A percentile compares a stretch with the other conserved stretches of the same genome.
These are phyloP conservation scores for Kazachstania bromeliacearum DNA, from an alignment of 805 yeast species.

Conservation along the genomic window DNA sequence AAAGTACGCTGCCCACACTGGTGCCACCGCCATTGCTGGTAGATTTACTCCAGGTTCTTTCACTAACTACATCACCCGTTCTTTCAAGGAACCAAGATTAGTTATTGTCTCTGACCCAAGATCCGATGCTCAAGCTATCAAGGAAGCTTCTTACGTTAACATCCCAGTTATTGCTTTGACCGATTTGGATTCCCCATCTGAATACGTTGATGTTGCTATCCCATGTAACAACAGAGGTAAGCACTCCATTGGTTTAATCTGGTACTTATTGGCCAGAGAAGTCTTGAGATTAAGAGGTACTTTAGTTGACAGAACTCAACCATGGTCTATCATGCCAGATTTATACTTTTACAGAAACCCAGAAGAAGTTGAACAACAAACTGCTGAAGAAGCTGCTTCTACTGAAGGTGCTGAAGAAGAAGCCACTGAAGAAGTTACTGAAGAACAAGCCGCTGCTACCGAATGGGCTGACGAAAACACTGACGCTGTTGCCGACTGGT, in stretches of 20 bases:
- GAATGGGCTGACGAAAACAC: constrained; percentile 48
- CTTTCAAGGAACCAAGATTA: constrained; percentile 99
- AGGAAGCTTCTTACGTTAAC: constrained; percentile 99
- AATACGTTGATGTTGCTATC: constrained; percentile 98
- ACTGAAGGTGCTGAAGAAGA: constrained; percentile 59
- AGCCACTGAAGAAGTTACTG: constrained; percentile 72
- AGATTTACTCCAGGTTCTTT: constrained; percentile 99
- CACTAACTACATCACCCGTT: constrained; percentile 99
- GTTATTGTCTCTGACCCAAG: constrained; percentile 99
- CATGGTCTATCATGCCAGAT: constrained; percentile 99
- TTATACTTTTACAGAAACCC: constrained; percentile 99
- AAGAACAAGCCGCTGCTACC: constrained; percentile 55
- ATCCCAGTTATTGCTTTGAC: constrained; percentile 98
- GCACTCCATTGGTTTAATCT: constrained; percentile 98
- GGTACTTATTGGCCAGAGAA: constrained; percentile 99
- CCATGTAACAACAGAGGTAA: constrained; percentile 99
- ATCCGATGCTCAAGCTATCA: constrained; percentile 99
- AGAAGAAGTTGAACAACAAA: constrained; percentile 86
- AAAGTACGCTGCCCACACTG: constrained; percentile 99
- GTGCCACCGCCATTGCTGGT: constrained; percentile 99
- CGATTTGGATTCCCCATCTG: constrained; percentile 98
- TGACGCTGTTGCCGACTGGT: constrained; percentile 27
- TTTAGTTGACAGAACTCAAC: constrained; percentile 89
- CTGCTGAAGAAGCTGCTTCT: constrained; percentile 59
- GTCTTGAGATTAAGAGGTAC: constrained; percentile 98